Percentiles rank a stretch among this genome's conserved stretches.
phyloP scores from a whole-genome alignment of 345 rosid genomes.

The Turnera subulata region DNA sequence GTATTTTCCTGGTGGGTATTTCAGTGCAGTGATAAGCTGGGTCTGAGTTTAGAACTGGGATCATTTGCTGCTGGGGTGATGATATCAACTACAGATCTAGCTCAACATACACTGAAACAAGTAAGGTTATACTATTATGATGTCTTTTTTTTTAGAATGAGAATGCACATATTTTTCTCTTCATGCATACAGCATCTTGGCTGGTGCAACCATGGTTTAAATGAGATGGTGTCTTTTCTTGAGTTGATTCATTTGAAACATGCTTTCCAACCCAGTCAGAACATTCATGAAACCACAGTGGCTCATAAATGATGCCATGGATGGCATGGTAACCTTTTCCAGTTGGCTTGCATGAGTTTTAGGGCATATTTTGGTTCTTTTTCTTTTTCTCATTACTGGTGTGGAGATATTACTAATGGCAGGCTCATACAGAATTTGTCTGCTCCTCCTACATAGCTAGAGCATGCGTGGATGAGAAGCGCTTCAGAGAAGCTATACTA shows the following conservation, averaged over 20 bases:
- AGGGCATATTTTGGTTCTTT: neutral
- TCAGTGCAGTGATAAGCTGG: slow-evolving; percentile 98
- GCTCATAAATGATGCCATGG: neutral
- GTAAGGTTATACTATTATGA: slow-evolving; percentile 34
- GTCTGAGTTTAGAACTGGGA: slow-evolving; percentile 94
- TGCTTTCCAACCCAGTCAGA: neutral
- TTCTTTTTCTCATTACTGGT: neutral
- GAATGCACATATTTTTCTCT: neutral
- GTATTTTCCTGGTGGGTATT: too few relatives aligned
- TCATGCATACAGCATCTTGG: neutral
- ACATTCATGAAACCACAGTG: neutral
- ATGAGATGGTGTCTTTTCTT: neutral
- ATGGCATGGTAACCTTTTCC: neutral
- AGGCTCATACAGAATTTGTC: neutral
- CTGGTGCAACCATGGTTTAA: neutral
- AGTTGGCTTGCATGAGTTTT: neutral
- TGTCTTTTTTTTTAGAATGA: neutral
- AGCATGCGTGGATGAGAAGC: neutral
- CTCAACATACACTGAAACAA: slow-evolving; percentile 91
- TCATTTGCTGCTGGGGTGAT: slow-evolving; percentile 99
- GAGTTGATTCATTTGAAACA: neutral
- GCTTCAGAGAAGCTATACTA: neutral
- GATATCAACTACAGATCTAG: slow-evolving; percentile 98
- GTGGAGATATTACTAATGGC: neutral
- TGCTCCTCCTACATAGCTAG: neutral